phyloP scores from a whole-genome alignment of 2,329 filamentous ascomycete species.

The Orbilia brochopaga region DNA sequence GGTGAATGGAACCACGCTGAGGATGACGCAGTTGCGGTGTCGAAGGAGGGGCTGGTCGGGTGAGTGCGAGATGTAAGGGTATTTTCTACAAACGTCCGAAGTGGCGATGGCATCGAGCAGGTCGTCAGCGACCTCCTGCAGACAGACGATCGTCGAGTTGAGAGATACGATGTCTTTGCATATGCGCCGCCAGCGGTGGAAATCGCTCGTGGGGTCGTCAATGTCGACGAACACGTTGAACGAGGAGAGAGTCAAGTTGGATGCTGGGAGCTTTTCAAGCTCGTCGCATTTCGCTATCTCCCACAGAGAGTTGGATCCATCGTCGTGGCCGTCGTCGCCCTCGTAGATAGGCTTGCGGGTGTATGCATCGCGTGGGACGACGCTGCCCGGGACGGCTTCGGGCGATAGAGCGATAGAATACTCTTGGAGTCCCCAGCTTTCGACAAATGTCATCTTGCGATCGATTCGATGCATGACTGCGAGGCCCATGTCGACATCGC shows the following conservation, averaged over 20 bases:
- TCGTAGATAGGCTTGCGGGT: constrained; percentile 13
- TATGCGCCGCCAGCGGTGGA: constrained; percentile 56
- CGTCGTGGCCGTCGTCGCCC: neutral
- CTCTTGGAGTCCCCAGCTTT: constrained; percentile 26
- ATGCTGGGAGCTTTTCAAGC: constrained; percentile 23
- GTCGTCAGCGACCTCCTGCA: constrained; percentile 71
- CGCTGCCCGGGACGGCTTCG: constrained; percentile 25
- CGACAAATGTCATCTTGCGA: constrained; percentile 63
- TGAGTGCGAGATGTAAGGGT: constrained; percentile 67
- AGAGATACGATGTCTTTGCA: constrained; percentile 57
- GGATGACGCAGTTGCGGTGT: constrained; percentile 67
- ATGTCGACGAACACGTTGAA: constrained; percentile 61
- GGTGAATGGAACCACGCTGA: constrained; percentile 61
- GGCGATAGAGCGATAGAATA: constrained; percentile 27
- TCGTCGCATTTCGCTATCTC: constrained; percentile 11
- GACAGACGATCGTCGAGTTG: constrained; percentile 58
- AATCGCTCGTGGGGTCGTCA: constrained; percentile 57
- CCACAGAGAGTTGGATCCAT: constrained; percentile 55
- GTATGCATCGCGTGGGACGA: constrained; percentile 17
- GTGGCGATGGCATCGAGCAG: constrained; percentile 66
- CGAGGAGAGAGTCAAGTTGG: constrained; percentile 57
- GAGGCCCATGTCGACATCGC: constrained; percentile 50
- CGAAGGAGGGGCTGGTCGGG: constrained; percentile 67
- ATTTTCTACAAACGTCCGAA: constrained; percentile 61
- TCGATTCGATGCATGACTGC: constrained; percentile 54